Percentiles rank a stretch among this genome's conserved stretches.
These are phyloP conservation scores for bread wheat (Triticum aestivum) DNA, from an alignment of 176 grass and related monocot genomes.

Conservation along the genomic window DNA sequence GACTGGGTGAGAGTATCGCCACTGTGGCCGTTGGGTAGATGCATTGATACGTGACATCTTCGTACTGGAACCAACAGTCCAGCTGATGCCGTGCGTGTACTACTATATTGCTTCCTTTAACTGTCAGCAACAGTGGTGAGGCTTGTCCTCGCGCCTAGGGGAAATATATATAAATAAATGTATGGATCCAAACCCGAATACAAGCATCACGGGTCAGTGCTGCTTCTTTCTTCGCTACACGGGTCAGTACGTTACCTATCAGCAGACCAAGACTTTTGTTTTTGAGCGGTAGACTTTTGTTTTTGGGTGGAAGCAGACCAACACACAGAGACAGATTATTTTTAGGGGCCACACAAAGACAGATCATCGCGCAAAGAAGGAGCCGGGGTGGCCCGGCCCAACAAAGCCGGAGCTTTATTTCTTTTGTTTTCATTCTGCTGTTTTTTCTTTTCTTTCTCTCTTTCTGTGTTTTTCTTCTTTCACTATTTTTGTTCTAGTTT, in stretches of 20 bases:
- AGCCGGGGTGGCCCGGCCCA: neutral
- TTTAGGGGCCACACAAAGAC: too few species aligned
- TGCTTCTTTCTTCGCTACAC: neutral
- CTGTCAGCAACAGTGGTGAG: neutral
- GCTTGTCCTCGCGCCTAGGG: neutral
- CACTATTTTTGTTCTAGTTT: neutral
- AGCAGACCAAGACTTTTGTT: neutral
- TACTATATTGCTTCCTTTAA: neutral
- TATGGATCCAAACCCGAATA: neutral
- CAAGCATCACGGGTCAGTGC: neutral
- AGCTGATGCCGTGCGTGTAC: neutral
- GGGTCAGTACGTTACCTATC: neutral
- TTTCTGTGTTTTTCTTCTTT: neutral
- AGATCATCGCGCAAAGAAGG: neutral
- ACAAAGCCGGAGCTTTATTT: neutral
- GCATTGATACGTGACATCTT: slow-evolving; percentile 1
- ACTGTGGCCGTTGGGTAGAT: neutral
- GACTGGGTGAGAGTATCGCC: neutral
- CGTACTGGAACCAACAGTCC: neutral
- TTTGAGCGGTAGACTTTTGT: too few species aligned
- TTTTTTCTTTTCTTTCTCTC: neutral
- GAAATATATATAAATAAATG: neutral
- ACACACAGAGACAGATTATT: too few species aligned
- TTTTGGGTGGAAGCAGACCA: too few species aligned
- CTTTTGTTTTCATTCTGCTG: neutral